Base-by-base conservation (phyloP, 257 asterid species). In the Solanum paucissectum region DNA sequence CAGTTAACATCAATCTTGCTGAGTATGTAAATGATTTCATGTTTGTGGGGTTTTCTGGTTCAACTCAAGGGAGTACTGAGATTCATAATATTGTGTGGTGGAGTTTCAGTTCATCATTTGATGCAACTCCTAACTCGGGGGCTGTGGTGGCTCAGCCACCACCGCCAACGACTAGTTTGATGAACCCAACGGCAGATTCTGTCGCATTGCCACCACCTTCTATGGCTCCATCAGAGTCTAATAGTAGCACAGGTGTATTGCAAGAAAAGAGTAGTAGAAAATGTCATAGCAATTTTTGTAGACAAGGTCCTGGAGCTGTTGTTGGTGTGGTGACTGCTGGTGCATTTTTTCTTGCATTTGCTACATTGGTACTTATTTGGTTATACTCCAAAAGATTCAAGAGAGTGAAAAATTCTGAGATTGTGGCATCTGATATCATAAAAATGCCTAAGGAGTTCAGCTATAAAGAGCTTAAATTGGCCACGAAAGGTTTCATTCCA, bases 51-150 rank as follows among this genome's bases (percentile, higher is more conserved):
- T 94, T 95, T 83, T 85, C 95, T 64, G 98, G 94, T 83, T 94
- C 98, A 29, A 95, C 98, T 76, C 98, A 95, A 90, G 98, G 98
- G 75, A 95, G 98, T 83, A 95, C 98, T 2, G 98, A 95, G 90
- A 89, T 89, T 49, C 98, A 95, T 88, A 90, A 90, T 87, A 91
- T 95, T 29, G 95, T 92, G 27, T 94, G 98, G 98, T 95, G 98
- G 98, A 95, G 97, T 85, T 95, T 95, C 87, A 90, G 88, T 76
- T 94, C 98, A 6, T 91, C 93, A 12, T 94, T 94, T 38, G 97
- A 95, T 36, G 90, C 86, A 6, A 90, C 64, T 38, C 86, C 97
- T 25, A 88, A 88, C 85, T 90, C 92, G 40, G 89, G 90, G 0
- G 89, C 87, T 0, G 90, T 90, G 8, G 93, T 95, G 64, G 95